Evolutionary conservation across 1,284 basidiomycete genomes (phyloP).

Genomic region (Athelia psychrophila): DNA sequence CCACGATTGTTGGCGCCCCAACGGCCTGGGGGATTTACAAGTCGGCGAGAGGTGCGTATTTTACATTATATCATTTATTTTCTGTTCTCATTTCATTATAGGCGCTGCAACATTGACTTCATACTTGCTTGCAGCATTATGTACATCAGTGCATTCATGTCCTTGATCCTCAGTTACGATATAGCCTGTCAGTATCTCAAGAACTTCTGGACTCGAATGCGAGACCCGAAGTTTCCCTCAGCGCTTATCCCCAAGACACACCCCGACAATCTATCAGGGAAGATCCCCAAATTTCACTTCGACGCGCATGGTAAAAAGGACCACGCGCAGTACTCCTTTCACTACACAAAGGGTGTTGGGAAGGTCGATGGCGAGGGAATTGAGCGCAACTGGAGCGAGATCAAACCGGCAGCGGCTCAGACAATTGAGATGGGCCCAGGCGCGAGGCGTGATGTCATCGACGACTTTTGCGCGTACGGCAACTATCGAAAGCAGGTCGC

Average conservation of each 20-base stretch:
- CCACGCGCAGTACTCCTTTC: neutral
- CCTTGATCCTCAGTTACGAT: neutral
- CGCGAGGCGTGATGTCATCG: neutral
- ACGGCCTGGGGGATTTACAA: constrained; percentile 18
- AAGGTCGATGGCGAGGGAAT: neutral
- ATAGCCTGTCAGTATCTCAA: neutral
- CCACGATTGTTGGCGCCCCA: constrained; percentile 12
- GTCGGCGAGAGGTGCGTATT: neutral
- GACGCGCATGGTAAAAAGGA: neutral
- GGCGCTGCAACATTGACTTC: neutral
- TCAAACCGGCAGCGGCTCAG: neutral
- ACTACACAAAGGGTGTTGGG: neutral
- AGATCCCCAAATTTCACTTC: neutral
- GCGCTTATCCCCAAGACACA: neutral
- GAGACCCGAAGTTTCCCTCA: neutral
- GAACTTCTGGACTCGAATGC: neutral
- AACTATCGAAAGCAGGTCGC: neutral
- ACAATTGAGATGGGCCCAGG: neutral
- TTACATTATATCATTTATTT: no score
- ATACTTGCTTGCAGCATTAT: neutral
- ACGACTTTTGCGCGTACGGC: neutral
- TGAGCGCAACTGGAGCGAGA: neutral
- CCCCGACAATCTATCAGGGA: neutral
- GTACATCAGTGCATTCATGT: neutral
- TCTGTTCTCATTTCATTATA: no score